These are phyloP conservation scores for Aureobasidium lini DNA, from an alignment of 2,329 filamentous ascomycete genomes.

Conservation along the genomic window DNA sequence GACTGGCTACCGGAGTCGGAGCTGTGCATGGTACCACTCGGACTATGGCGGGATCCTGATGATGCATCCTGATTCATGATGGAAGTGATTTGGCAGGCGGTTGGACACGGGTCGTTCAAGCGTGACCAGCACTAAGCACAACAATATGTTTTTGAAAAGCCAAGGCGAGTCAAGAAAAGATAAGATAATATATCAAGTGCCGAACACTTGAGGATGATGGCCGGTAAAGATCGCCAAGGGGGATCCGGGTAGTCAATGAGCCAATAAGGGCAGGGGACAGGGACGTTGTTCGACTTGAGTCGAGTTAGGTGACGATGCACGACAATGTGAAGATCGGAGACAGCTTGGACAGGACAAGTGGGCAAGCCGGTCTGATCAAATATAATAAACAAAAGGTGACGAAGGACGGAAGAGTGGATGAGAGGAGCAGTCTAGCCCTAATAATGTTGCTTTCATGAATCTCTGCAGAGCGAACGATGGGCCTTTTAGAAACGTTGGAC, in stretches of 20 bases:
- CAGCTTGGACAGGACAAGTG: background rate
- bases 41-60: conserved; percentile 14
- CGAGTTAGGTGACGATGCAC: conserved; percentile 5
- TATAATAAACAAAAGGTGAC: conserved; percentile 1
- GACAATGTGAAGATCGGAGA: background rate
- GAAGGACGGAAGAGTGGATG: background rate
- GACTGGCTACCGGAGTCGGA: conserved; percentile 17
- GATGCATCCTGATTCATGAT: conserved; percentile 18
- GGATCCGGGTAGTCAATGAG: background rate
- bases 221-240: conserved; percentile 11
- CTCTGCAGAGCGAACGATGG: conserved; percentile 12
- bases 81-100: background rate
- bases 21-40: conserved; percentile 13
- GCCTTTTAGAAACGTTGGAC: conserved; percentile 12
- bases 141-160: background rate
- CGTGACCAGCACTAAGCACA: background rate
- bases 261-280: conserved; percentile 3
- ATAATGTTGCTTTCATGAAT: background rate
- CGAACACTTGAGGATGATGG: background rate
- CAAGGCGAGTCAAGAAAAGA: conserved; percentile 2
- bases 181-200: conserved; percentile 1
- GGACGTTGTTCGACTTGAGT: conserved; percentile 10
- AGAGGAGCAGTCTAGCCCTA: conserved; percentile 6
- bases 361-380: background rate
- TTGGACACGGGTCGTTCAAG: background rate